Evolutionary conservation across 2,329 filamentous ascomycete genomes (phyloP), one percentile per base, ranked within the genome.

Genomic region (Diaporthe citrichinensis): DNA sequence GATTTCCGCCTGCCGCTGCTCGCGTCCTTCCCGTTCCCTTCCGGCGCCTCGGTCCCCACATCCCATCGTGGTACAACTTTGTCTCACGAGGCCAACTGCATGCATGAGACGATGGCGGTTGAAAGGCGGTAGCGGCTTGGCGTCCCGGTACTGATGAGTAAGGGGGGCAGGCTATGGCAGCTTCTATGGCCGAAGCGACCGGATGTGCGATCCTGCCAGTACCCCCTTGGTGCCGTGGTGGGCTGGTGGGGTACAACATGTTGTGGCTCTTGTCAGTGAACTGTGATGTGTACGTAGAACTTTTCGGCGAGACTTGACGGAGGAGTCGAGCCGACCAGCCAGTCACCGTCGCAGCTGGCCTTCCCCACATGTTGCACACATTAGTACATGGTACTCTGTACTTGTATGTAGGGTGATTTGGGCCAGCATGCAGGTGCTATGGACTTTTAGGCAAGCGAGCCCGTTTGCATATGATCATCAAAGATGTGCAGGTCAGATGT

Each of bases 401-500:
- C 69, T 15, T 57, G 36, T 44, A 39, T 71, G 68, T 58, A 71
- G 51, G 65, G 49, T 55, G 65, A 31, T 28, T 69, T 55, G 34
- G 65, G 65, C 10, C 65, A 39, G 49, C 59, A 73, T 74, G 72
- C 72, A 74, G 44, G 72, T 74, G 72, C 72, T 74, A 44, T 69
- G 62, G 73, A 74, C 41, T 46, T 14, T 71, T 68, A 62, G 55
- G 41, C 61, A 69, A 73, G 74, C 57, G 39, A 58, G 65, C 59
- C 49, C 31, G n/a, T 65, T 41, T 62, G 74, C 67, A 75, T 73
- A 72, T 75, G 61, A 59, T 69, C 53, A 71, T 73, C 74, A 65
- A 59, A 34, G 58, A 65, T 72, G 77, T 79, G 78, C 79, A 79
- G 69, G 77, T 78, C 78, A 79, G 71, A 73, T 69, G 74, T 55